Conservation (phyloP, 768 basidiomycete genomes). For the Brasilioporus rufonigricans region DNA sequence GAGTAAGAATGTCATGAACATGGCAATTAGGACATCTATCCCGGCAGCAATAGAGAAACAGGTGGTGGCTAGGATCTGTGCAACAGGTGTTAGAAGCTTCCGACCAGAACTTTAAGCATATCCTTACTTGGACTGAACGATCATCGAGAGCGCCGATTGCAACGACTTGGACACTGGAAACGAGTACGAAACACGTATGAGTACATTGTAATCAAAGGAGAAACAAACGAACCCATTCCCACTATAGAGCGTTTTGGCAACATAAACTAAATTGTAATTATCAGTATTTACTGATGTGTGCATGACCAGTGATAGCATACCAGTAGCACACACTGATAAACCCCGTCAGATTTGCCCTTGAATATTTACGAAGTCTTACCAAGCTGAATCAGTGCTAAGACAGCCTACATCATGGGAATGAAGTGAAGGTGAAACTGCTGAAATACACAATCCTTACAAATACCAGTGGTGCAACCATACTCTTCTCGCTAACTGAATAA, state of each 20-base stretch:
- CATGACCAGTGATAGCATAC: neutral
- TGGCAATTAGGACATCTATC: conserved; percentile 13
- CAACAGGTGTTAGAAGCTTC: neutral
- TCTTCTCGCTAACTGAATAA: neutral
- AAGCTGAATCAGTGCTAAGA: neutral
- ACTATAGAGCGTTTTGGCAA: neutral
- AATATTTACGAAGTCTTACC: neutral
- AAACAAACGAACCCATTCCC: neutral
- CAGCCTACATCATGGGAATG: neutral
- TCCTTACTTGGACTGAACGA: neutral
- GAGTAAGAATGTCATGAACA: conserved; percentile 11
- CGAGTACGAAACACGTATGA: neutral
- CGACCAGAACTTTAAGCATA: neutral
- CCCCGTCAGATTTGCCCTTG: too few species aligned
- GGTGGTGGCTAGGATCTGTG: neutral
- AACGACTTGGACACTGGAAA: neutral
- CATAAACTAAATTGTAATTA: neutral
- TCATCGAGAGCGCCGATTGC: neutral
- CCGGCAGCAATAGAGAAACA: neutral
- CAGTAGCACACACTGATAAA: neutral
- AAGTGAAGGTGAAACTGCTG: neutral
- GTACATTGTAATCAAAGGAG: neutral
- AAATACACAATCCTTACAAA: neutral
- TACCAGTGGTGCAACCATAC: neutral
- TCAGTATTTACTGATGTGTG: neutral